Percentiles rank a stretch among this genome's conserved stretches.
Evolutionary conservation across 345 rosid genomes (phyloP).

Genomic region (Salix arbutifolia): DNA sequence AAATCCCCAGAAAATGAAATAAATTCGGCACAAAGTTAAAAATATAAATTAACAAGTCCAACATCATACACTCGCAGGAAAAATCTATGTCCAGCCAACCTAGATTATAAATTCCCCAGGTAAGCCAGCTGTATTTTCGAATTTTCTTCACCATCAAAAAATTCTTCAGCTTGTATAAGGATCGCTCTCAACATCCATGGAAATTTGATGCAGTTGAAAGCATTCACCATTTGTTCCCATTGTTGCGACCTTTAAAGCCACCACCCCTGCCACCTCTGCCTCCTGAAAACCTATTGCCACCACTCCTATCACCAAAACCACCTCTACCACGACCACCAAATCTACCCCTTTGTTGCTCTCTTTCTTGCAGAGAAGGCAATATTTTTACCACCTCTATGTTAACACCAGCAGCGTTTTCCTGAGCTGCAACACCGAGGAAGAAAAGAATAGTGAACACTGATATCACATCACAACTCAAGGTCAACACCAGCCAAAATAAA

Average conservation of each 20-base stretch:
- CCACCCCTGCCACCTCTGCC: conserved; percentile 40
- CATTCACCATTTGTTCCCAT: conserved; percentile 33
- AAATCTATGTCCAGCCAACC: neutral
- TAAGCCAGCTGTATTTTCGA: neutral
- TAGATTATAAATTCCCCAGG: neutral
- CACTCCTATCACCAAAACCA: conserved; percentile 25
- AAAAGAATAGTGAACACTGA: neutral
- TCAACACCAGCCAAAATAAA: neutral
- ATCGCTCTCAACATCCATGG: neutral
- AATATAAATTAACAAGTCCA: neutral
- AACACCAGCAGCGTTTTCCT: conserved; percentile 58
- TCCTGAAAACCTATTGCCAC: conserved; percentile 36
- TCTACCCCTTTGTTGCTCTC: conserved; percentile 56
- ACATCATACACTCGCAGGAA: neutral
- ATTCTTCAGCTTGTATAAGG: neutral
- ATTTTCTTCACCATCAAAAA: conserved; percentile 7
- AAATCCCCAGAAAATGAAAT: conserved; percentile 2
- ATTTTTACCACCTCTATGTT: conserved; percentile 60
- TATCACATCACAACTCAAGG: neutral
- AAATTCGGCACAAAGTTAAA: neutral
- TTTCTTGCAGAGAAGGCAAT: conserved; percentile 74
- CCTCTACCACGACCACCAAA: conserved; percentile 50
- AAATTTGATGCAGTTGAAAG: neutral
- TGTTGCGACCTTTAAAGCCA: conserved; percentile 35
- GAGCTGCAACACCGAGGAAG: conserved; percentile 32